A percentile compares a stretch with the other conserved stretches of the same genome.
These are phyloP conservation scores for Xylaria sp. DNA, from an alignment of 495 filamentous ascomycete species.

Conservation along the genomic window DNA sequence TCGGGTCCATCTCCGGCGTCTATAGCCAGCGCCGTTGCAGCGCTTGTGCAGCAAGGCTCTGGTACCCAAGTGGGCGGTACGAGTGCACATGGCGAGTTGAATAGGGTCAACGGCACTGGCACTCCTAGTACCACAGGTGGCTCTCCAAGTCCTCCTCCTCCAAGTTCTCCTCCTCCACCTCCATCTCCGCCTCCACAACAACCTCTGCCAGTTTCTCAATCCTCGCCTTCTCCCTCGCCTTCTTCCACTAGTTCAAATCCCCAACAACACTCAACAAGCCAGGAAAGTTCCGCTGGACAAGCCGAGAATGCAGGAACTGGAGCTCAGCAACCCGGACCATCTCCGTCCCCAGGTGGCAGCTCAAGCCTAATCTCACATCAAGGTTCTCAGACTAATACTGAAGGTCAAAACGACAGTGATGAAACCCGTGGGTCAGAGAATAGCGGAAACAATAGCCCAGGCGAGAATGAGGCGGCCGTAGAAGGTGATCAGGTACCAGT, in stretches of 20 bases:
- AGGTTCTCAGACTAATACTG: not conserved
- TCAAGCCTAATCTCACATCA: not conserved
- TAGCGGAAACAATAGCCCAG: not conserved
- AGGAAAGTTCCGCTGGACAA: not conserved
- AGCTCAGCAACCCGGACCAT: not conserved
- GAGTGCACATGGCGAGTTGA: not conserved
- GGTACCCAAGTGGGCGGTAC: not conserved
- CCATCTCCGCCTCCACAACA: not conserved
- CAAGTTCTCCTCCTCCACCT: not conserved
- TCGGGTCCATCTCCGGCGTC: not conserved
- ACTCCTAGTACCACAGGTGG: not conserved
- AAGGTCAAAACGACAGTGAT: constrained; percentile 10
- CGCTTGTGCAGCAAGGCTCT: not conserved
- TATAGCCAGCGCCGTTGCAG: not conserved
- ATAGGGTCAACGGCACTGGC: not conserved
- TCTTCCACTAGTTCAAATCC: not conserved
- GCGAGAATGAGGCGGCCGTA: not conserved
- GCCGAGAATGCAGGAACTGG: not conserved
- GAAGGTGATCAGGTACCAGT: not conserved
- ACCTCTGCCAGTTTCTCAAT: not conserved
- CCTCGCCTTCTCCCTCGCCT: not conserved
- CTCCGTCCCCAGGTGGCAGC: not conserved
- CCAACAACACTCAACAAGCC: not conserved
- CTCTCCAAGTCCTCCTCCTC: not conserved
- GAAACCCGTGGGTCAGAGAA: not conserved